Conservation (phyloP, 768 basidiomycete genomes). For the Cystofilobasidium capitatum region DNA sequence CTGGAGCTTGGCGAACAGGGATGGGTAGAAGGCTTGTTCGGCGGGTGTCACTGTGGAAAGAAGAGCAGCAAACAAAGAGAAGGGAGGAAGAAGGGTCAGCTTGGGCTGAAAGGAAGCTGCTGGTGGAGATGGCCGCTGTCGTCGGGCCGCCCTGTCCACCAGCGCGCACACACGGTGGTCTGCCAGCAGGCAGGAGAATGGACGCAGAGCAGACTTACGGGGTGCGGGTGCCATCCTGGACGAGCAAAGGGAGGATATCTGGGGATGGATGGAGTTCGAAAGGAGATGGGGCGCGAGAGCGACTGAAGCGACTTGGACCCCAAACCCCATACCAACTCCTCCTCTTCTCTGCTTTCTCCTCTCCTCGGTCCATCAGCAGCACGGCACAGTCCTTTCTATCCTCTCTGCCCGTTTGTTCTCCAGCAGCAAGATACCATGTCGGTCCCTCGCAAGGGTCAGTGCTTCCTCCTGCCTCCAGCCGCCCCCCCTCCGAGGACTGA, state of each 20-base stretch:
- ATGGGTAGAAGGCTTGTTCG: conserved; percentile 24
- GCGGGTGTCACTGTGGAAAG: conserved; percentile 15
- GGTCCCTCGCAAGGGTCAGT: neutral
- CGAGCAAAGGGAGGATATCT: neutral
- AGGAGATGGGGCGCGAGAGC: too few relatives aligned
- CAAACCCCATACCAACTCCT: too few relatives aligned
- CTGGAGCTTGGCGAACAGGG: conserved; percentile 20
- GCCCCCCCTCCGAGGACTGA: neutral
- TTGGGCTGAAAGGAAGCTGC: too few relatives aligned
- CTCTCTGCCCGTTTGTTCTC: neutral
- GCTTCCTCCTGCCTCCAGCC: neutral
- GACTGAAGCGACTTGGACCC: too few relatives aligned
- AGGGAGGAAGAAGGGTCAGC: neutral
- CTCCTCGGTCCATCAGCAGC: too few relatives aligned
- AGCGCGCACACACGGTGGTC: too few relatives aligned
- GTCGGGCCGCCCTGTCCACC: too few relatives aligned
- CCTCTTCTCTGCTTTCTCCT: too few relatives aligned
- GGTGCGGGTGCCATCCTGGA: neutral
- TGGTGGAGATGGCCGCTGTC: neutral
- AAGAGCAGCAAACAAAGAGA: neutral
- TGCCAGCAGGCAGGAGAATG: neutral
- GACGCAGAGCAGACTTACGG: neutral
- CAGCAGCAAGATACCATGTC: neutral
- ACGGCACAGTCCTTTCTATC: neutral
- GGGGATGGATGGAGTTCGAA: neutral